Percentiles rank a stretch among this genome's conserved stretches.
These are phyloP conservation scores for Trametes villosa DNA, from an alignment of 768 basidiomycete species.

Conservation along the genomic window DNA sequence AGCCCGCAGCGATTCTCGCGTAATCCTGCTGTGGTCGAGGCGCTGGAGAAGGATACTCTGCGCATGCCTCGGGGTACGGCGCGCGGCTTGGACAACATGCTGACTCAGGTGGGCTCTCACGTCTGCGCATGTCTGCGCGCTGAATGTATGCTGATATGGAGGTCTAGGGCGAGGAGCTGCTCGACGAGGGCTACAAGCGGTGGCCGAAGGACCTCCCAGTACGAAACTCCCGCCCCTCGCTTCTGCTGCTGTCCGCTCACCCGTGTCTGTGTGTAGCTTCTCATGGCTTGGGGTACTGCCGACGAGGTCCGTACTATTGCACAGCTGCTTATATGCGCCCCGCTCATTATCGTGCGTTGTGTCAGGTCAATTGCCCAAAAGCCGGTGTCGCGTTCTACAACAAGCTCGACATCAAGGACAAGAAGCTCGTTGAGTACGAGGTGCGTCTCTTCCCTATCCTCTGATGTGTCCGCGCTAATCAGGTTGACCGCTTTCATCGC, in stretches of 20 bases:
- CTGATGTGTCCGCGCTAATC: background rate
- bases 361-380: slow-evolving; percentile 55
- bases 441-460: slow-evolving; percentile 29
- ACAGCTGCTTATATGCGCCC: background rate
- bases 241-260: background rate
- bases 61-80: slow-evolving; percentile 53
- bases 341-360: background rate
- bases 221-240: background rate
- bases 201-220: slow-evolving; percentile 75
- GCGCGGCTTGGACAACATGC: slow-evolving; percentile 23
- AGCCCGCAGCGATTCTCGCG: slow-evolving; percentile 57
- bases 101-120: slow-evolving; percentile 27
- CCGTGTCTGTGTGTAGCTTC: background rate
- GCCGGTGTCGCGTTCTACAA: slow-evolving; percentile 57
- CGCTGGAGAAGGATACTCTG: slow-evolving; percentile 59
- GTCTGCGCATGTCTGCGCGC: slow-evolving; percentile 3
- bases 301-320: slow-evolving; percentile 3
- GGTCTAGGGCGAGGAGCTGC: slow-evolving; percentile 56
- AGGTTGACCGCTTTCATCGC: background rate
- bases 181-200: slow-evolving; percentile 46
- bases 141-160: background rate
- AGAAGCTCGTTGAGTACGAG: slow-evolving; percentile 47
- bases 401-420: slow-evolving; percentile 51
- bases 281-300: slow-evolving; percentile 12
- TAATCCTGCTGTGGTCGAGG: slow-evolving; percentile 53